Evolutionary conservation across 441 rosid species (phyloP), one percentile per base, ranked within the genome.

Genomic region (Viola pubescens): DNA sequence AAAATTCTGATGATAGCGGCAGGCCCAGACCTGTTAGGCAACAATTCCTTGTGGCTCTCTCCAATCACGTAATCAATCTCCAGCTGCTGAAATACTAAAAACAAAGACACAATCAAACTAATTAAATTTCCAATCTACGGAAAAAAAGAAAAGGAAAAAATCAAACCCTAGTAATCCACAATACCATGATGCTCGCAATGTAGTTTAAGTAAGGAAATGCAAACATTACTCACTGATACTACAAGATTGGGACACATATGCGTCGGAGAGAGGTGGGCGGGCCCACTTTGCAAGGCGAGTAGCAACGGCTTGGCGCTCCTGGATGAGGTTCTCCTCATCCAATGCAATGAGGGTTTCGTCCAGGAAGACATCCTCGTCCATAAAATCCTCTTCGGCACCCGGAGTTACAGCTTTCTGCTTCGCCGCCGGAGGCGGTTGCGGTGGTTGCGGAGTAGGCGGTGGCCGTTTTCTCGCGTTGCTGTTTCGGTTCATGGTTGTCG

Each of bases 11-110:
- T 79, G 62, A 88, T 75, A 1, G 97, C 89, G 8, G 95, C 94
- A 48, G 84, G 81, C n/a, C 97, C 96, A 9, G 81, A 79, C 52
- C 87, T 79, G 68, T 75, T 70, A 44, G 87, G 87, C 74, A 86
- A 58, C 43, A 88, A 71, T 48, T 80, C 79, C 55, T 65, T 80
- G 37, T 79, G 77, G 61, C 75, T 70, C 67, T 90, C 94, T 60
- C 81, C 79, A 48, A 90, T 77, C 6, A 88, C 78, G 62, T 85
- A 88, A 77, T 90, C 99, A 66, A 94, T 90, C 89, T 90, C 97
- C 82, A 94, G 67, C 64, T 90, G 95, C 85, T 94, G 99, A 73
- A 85, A 94, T 60, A 71, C 97, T 90, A 48, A 34, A 68, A 56
- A 43, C 13, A 8, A 58, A 46, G 54, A 57, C 0, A 40, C 9